Evolutionary conservation across 306 rosid genomes (phyloP), one percentile per base, ranked within the genome.

Genomic region (Acacia crassicarpa): DNA sequence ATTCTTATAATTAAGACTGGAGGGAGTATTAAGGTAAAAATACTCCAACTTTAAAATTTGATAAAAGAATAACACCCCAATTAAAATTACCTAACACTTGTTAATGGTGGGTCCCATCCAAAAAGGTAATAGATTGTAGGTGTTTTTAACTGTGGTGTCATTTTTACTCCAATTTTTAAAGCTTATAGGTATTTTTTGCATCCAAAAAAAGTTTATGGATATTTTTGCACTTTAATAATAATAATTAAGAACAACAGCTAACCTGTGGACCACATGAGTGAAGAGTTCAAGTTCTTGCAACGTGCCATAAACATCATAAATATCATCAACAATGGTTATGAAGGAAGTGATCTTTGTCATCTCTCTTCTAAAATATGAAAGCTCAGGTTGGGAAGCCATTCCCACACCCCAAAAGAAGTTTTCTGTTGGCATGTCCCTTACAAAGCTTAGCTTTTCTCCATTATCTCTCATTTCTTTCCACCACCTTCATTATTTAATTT

Each of bases 1-100:
- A n/a, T n/a, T n/a, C n/a, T n/a, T n/a, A n/a, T n/a, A n/a, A n/a
- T n/a, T n/a, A n/a, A n/a, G n/a, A n/a, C n/a, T n/a, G n/a, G n/a
- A n/a, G n/a, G n/a, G n/a, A n/a, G n/a, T n/a, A 27, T 27, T 27
- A 11, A 0, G 40, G 1, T 35, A 35, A 35, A 35, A 35, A 35
- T 35, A 35, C 40, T 5, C 40, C 5, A 35, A 35, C 7, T 35
- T 35, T 35, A 35, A 38, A 38, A 38, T 0, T 6, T 32, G 35
- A 32, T 32, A 38, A 0, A 38, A 6, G 0, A 38, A 11, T 38
- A 6, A 1, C 41, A 38, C 41, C 1, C 0, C 1, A 6, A 1
- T 38, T 38, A 38, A 38, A 38, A 38, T 1, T 1, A 38, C 41
- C 8, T 38, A 38, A 38, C 41, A 38, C 6, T 6, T 6, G 8